These are phyloP conservation scores for Fusarium siculi DNA, from an alignment of 2,329 filamentous ascomycete species.

Conservation along the genomic window DNA sequence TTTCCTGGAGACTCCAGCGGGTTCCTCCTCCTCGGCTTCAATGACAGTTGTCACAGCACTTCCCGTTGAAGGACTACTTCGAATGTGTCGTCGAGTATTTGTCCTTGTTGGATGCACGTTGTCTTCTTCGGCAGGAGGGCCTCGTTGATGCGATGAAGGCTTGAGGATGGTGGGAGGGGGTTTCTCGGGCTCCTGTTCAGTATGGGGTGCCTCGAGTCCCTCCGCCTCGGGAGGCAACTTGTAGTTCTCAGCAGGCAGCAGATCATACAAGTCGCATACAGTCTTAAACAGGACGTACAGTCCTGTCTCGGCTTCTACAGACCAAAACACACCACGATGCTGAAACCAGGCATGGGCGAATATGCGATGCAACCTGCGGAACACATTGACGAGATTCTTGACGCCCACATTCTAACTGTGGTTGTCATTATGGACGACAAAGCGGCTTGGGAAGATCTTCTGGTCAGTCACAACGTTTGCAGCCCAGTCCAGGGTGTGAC, in stretches of 20 bases:
- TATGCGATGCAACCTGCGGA: slow-evolving; percentile 92
- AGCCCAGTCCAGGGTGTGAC: slow-evolving; percentile 97
- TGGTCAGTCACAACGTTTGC: slow-evolving; percentile 93
- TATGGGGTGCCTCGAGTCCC: slow-evolving; percentile 70
- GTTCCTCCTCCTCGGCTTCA: slow-evolving; percentile 82
- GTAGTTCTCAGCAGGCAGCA: slow-evolving; percentile 94
- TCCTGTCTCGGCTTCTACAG: slow-evolving; percentile 88
- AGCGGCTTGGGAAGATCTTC: slow-evolving; percentile 92
- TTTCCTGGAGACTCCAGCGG: slow-evolving; percentile 57
- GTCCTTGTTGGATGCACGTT: slow-evolving; percentile 66
- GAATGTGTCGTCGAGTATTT: slow-evolving; percentile 83
- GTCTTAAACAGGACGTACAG: slow-evolving; percentile 97
- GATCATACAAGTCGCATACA: slow-evolving; percentile 89
- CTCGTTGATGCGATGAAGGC: slow-evolving; percentile 46
- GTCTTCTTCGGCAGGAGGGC: slow-evolving; percentile 55
- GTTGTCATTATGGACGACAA: slow-evolving; percentile 66
- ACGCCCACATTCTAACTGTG: slow-evolving; percentile 72
- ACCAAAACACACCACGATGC: slow-evolving; percentile 94
- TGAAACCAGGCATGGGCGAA: slow-evolving; percentile 99
- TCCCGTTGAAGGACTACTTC: slow-evolving; percentile 82
- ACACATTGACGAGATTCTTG: slow-evolving; percentile 93
- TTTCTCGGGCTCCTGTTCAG: slow-evolving; percentile 56
- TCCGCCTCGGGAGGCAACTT: slow-evolving; percentile 94
- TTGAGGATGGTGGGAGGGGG: slow-evolving; percentile 52
- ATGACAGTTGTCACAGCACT: slow-evolving; percentile 83